Base-by-base conservation (phyloP, 164 flowering plant genomes). In the Nymphaea thermarum region DNA sequence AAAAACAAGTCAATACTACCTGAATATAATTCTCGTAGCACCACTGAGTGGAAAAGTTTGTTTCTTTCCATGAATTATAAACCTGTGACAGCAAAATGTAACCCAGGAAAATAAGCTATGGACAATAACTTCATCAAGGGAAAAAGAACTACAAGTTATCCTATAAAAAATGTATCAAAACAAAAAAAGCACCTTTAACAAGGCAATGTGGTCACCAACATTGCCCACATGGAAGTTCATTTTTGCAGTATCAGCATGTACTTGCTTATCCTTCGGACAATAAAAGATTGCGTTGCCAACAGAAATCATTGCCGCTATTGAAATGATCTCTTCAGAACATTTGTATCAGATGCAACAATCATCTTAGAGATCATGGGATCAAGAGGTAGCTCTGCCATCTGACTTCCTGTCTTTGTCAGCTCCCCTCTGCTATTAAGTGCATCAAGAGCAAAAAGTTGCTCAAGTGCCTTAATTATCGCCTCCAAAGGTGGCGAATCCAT, bases 401-500 rank as follows among this genome's bases (percentile, higher is more conserved):
- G 79, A 73, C 98, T 83, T 61, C 98, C 98, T 42, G 82, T 81
- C 72, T 90, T 91, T 3, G 96, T 95, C 78, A 95, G 77, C 74
- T 92, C 96, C 55, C 98, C 99, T 17, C 80, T 78, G 68, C 82
- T 90, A 77, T 95, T 92, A 41, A 95, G 78, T 43, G 99, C 99
- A 79, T 86, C 80, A 66, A 91, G 78, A 16, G 96, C 96, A 82
- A 76, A 95, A 2, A 95, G 86, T 60, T 85, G 75, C 72, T 95
- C 97, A 62, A 92, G 71, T 55, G 99, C 93, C 76, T 90, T 92
- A 43, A 90, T 68, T 71, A 95, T 79, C 36, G 99, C 90, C 76
- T 90, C 99, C 59, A 87, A 75, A 8, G 99, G 96, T 10, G 99
- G 99, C 5, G 96, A 94, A 60, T 94, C 99, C 96, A 94, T 94